Conservation (phyloP, 768 basidiomycete genomes). For the Lentinula sp. region DNA sequence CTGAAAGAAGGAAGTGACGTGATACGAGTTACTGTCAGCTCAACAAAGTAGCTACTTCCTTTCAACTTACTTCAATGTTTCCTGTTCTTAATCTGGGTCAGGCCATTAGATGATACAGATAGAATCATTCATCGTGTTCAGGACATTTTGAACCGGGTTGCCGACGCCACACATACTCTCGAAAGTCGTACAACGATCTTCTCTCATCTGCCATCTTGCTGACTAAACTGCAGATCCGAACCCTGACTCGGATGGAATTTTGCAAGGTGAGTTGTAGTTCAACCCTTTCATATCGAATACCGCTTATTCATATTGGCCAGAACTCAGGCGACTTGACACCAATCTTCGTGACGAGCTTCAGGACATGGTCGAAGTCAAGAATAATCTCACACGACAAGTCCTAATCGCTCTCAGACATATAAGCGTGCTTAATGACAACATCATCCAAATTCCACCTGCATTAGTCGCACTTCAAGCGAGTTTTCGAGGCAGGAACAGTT, state of each 20-base stretch:
- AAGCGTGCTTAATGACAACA: constrained; percentile 73
- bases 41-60: constrained; percentile 34
- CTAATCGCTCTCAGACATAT: constrained; percentile 68
- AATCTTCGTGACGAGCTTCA: constrained; percentile 56
- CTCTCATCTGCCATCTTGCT: neutral
- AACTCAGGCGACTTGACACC: constrained; percentile 59
- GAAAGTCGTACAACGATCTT: constrained; percentile 32
- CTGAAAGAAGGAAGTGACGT: constrained; percentile 55
- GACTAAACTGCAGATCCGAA: constrained; percentile 29
- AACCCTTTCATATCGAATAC: neutral
- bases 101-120: constrained; percentile 57
- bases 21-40: constrained; percentile 44
- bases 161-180: constrained; percentile 40
- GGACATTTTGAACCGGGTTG: constrained; percentile 51
- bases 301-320: constrained; percentile 24
- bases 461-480: constrained; percentile 63
- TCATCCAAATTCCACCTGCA: constrained; percentile 65
- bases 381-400: constrained; percentile 63
- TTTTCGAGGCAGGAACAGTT: constrained; percentile 73
- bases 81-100: constrained; percentile 17
- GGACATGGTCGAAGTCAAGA: constrained; percentile 40
- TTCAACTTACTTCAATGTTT: neutral
- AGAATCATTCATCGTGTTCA: constrained; percentile 48
- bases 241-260: constrained; percentile 39
- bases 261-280: constrained; percentile 38